Conservation (phyloP, 179 eudicot genomes). For the Drosera spatulata region DNA sequence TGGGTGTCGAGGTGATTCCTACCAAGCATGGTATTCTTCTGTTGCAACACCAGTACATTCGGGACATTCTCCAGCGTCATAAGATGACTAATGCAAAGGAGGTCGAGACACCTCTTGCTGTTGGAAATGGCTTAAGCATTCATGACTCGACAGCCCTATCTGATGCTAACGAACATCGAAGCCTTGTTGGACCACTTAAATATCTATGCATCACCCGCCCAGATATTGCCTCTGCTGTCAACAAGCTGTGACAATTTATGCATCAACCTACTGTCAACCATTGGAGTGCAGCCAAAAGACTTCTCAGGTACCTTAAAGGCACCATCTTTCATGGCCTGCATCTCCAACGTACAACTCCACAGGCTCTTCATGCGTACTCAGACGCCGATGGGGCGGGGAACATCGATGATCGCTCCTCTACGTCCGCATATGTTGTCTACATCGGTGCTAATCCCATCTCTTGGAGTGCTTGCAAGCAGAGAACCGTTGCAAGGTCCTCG, state of each 20-base stretch:
- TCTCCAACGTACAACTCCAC: neutral
- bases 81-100: too few relatives aligned
- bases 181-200: too few relatives aligned
- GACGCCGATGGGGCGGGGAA: constrained; percentile 3
- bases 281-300: neutral
- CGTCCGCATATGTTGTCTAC: neutral
- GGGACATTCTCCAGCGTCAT: too few relatives aligned
- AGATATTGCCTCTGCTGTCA: too few relatives aligned
- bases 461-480: neutral
- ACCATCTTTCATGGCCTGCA: neutral
- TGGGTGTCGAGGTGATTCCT: neutral
- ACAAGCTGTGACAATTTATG: too few relatives aligned
- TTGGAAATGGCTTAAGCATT: too few relatives aligned
- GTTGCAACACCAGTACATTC: too few relatives aligned
- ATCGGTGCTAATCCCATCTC: neutral
- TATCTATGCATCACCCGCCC: too few relatives aligned
- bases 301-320: neutral
- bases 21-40: too few relatives aligned
- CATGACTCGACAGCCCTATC: too few relatives aligned
- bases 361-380: neutral
- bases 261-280: neutral
- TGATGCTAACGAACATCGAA: too few relatives aligned
- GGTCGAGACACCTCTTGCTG: too few relatives aligned
- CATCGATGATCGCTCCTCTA: neutral
- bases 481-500: neutral